These are phyloP conservation scores for Selenicereus undatus DNA, from an alignment of 148 eudicot species.

Conservation along the genomic window DNA sequence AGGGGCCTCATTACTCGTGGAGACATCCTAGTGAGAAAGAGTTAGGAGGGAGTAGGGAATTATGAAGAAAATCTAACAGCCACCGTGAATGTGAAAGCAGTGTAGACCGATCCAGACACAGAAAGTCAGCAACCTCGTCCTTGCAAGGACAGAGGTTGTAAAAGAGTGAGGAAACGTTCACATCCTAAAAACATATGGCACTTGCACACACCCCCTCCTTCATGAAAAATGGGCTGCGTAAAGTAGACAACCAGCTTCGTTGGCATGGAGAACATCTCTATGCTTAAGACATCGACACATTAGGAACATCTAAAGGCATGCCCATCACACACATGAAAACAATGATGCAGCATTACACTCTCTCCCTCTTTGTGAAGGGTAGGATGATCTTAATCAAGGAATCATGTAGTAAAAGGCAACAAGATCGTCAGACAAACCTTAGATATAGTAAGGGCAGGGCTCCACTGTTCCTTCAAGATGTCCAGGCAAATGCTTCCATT, in stretches of 20 bases:
- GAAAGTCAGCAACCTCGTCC: not conserved
- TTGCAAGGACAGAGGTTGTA: not conserved
- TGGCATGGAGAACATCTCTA: not conserved
- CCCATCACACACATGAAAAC: not conserved
- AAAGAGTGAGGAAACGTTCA: not conserved
- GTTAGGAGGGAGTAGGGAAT: not conserved
- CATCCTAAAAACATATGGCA: not conserved
- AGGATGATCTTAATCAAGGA: not conserved
- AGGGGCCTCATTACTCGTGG: not conserved
- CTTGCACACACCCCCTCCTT: not conserved
- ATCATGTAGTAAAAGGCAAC: not conserved
- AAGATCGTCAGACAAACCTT: conserved; percentile 30
- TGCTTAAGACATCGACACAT: not conserved
- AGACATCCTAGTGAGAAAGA: not conserved
- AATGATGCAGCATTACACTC: not conserved
- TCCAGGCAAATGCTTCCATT: conserved; percentile 47
- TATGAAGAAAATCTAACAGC: not conserved
- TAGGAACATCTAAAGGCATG: not conserved
- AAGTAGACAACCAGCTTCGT: not conserved
- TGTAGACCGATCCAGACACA: not conserved
- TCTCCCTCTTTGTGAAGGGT: not conserved
- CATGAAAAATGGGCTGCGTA: not conserved
- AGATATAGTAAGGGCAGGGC: conserved; percentile 44
- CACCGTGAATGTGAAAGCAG: not conserved
- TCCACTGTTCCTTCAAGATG: conserved; percentile 51